Evolutionary conservation across 257 asterid species (phyloP), one percentile per base, ranked within the genome.

Genomic region (Rehmannia glutinosa): DNA sequence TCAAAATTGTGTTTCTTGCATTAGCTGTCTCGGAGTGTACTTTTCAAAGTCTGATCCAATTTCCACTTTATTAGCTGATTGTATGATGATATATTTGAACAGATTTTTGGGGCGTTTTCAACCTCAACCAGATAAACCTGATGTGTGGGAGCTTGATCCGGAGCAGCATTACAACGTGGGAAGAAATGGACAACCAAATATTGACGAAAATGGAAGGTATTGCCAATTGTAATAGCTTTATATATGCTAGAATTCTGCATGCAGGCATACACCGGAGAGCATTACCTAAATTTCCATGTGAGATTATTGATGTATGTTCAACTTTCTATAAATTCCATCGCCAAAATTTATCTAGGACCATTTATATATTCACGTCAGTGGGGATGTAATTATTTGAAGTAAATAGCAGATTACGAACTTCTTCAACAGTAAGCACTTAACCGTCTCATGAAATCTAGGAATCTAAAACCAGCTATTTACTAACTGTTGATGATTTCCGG

Each of bases 61-160:
- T 59, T 33, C 51, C 25, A 52, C 62, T 68, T 64, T 21, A 20
- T 62, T 52, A 50, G 45, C 60, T 59, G 63, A 68, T 77, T 21
- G 30, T 45, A 13, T 55, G 21, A 49, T 70, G 62, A 36, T 75
- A 52, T n/a, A n/a, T 62, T 49, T 66, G 81, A 69, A 78, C 87
- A 93, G 98, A 72, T 93, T 93, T 78, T 84, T 93, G 85, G 98
- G 98, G 53, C 59, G 88, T 77, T 93, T 93, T 77, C 94, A 86
- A 77, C 98, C 97, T 58, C 87, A 82, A 70, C 76, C 83, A 41
- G 92, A 86, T 68, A 86, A 84, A 73, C 89, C 96, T 79, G 98
- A 89, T 69, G 76, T 90, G 59, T 90, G 96, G 96, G 96, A 87
- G 80, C 87, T 90, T 81, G 88, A 86, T 72, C 61, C 89, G 10